Evolutionary conservation across 2,329 filamentous ascomycete species (phyloP), one percentile per base, ranked within the genome.

Genomic region (Calonectria pseudoturangicola): DNA sequence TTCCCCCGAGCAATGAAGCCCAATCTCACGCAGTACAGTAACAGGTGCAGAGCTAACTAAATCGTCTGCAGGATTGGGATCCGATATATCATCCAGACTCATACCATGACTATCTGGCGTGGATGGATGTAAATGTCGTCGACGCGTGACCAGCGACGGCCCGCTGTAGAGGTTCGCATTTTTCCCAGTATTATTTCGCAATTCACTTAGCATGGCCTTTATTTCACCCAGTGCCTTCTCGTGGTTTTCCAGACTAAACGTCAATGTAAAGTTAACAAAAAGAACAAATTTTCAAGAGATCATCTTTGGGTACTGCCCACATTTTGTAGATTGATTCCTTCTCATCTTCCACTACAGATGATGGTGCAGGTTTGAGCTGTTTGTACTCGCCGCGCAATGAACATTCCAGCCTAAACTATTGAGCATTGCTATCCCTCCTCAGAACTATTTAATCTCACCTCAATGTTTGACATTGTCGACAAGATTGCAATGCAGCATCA

Each of bases 1-100:
- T 15, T 58, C 43, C 0, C 66, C 45, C 2, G 54, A 39, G 41
- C 47, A 41, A 4, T 27, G 43, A 13, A 27, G 56, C 4, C 56
- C 66, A 36, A 68, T 58, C 15, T 68, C 66, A 12, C 66, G 66
- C 9, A 68, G 33, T 4, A 68, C 66, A 16, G 50, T 39, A 3
- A 68, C 30, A 0, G 66, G 66, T 3, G 66, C 66, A 1, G 66
- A 62, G 18, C 45, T 60, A 1, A 62, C 54, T 1, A 41, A 54
- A 25, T 51, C 33, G 21, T 68, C 66, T 1, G 54, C 66, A 4
- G 66, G 66, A 28, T 62, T 48, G 7, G 58, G 58, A 10, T 63
- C 58, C 13, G 28, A 15, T 9, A 51, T 58, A 18, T 58, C 54
- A 21, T 21, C 12, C 18, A 51, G 4, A 2, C 10, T 6, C n/a